A percentile compares a stretch with the other conserved stretches of the same genome.
Evolutionary conservation across 1,284 basidiomycete genomes (phyloP).

Genomic region (Pterula multifida): DNA sequence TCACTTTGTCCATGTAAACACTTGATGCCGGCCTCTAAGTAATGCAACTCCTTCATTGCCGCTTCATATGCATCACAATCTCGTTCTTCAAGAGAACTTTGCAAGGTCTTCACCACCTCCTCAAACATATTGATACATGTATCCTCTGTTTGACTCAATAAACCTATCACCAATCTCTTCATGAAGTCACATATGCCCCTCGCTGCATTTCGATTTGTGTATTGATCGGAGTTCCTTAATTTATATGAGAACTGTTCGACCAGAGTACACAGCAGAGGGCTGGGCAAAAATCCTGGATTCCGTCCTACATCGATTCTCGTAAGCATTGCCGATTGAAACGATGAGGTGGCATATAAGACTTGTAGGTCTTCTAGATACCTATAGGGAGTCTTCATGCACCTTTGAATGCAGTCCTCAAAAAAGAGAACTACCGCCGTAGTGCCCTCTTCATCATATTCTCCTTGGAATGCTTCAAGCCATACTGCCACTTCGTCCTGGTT

Average conservation of each 20-base stretch:
- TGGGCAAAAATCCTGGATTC: conserved; percentile 25
- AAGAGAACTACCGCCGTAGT: conserved; percentile 53
- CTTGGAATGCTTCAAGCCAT: not conserved
- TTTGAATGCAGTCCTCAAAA: conserved; percentile 77
- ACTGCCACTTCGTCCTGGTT: not conserved
- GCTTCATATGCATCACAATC: no score
- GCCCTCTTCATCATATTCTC: not conserved
- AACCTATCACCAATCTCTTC: not conserved
- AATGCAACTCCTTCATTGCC: not conserved
- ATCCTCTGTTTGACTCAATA: not conserved
- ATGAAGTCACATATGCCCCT: not conserved
- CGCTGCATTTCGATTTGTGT: not conserved
- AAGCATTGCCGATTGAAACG: conserved; percentile 13
- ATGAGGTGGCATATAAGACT: conserved; percentile 13
- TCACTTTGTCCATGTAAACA: not conserved
- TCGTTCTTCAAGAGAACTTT: no score
- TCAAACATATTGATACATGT: not conserved
- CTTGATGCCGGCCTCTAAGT: not conserved
- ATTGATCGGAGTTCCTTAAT: not conserved
- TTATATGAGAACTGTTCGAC: conserved; percentile 50
- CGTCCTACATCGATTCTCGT: conserved; percentile 8
- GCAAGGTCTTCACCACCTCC: not conserved
- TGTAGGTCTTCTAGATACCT: conserved; percentile 73
- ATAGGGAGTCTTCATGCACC: conserved; percentile 80
- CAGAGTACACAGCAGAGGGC: conserved; percentile 67